Base-by-base conservation (phyloP, 495 filamentous ascomycete genomes). In the Massariosphaeria phaeospora region DNA sequence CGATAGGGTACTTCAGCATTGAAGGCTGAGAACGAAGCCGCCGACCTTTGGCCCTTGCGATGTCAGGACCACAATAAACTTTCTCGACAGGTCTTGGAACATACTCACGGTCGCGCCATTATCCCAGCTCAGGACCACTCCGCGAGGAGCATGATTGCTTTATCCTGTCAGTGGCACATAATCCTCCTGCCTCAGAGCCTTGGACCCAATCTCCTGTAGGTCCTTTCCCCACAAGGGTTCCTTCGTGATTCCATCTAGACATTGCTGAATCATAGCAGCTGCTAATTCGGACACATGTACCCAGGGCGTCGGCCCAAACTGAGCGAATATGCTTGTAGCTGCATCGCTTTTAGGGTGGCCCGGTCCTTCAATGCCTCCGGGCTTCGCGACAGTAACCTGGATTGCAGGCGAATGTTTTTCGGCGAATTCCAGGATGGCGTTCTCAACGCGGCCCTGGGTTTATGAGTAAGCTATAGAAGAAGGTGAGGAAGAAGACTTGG, bases 171-270 rank as follows among this genome's bases (percentile, higher is more conserved):
- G n/a, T n/a, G n/a, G n/a, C n/a, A 13, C 34, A 13, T 36, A 36
- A 36, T 47, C 21, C 24, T 47, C 43, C 5, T 3, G 17, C 3
- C 26, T 10, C n/a, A 55, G 24, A 2, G 35, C 21, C 8, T 39
- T n/a, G 23, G 47, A 57, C 13, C 73, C 73, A 57, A 76, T 69
- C 52, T 69, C 65, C 10, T 67, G 63, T 55, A 81, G 51, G 43
- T 79, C 75, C 12, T 62, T 63, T 64, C 73, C 75, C n/a, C 38
- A 44, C 26, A 79, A 53, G 21, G 73, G 70, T 13, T 79, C 72
- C 57, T 73, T 74, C 45, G 72, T 70, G 42, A 76, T 67, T 12
- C 78, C 76, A 33, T 74, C 53, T 1, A 75, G 27, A 20, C 66
- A 68, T 51, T 75, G 70, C 11, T 74, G 53, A 5, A 81, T 24